Evolutionary conservation across 1,284 basidiomycete species (phyloP), one percentile per base, ranked within the genome.

Genomic region (Tilletia caries): DNA sequence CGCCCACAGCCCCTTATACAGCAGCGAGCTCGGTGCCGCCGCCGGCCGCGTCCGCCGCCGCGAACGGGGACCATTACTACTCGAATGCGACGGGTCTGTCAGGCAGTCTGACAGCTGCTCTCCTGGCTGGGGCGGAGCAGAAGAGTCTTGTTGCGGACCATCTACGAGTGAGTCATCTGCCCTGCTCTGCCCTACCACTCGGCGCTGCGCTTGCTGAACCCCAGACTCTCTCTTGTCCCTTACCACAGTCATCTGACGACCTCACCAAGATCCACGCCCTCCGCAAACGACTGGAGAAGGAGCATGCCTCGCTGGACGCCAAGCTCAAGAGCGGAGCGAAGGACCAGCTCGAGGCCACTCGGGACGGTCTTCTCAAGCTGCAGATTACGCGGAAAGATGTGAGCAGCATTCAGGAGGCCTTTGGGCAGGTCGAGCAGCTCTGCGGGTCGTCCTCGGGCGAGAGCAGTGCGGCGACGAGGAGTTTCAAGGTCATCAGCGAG

Each of bases 251-350:
- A 33, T 94, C 95, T 1, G 94, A 98, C 83, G 95, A 98, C 85
- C 89, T 98, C 64, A 86, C 90, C 79, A 98, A 98, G 85, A 89
- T 98, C 64, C 86, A 89, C 2, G 89, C 92, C 0, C 92, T 93
- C 79, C 89, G 93, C 72, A 95, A 95, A 86, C 96, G 96, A 83
- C 88, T 98, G 33, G 90, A 94, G 84, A 96, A 95, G 85, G 95
- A 98, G 85, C 95, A 96, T 84, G 89, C 92, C 0, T 91, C 92
- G n/a, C 92, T 98, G 73, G 93, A 96, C 79, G 90, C 92, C 3
- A 89, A 95, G 79, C 89, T 98, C 62, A 92, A 95, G 79, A 91
- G 88, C 71, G 94, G 94, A 18, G 93, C 96, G 70, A 94, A 92
- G 82, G 92, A 95, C 73, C 95, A 98, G 84, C 87, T 98, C 8